Evolutionary conservation across 768 basidiomycete genomes (phyloP), one percentile per base, ranked within the genome.

Genomic region (Boletus tylopilopsis): DNA sequence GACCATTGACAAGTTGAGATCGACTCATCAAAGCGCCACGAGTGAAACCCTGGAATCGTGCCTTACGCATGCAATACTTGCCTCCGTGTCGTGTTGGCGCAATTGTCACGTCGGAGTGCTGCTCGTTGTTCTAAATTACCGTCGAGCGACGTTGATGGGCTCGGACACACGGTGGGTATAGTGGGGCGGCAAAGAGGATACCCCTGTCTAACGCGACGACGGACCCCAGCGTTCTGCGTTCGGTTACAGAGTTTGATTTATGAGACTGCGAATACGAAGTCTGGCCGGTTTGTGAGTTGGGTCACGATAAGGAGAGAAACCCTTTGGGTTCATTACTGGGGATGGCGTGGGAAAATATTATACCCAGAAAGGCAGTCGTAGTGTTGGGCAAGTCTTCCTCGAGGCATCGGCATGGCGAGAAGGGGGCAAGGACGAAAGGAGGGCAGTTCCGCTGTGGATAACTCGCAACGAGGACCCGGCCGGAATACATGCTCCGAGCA

Each of bases 401-500:
- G 57, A 64, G 64, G 64, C 64, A 51, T 51, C 57, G 50, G 64
- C 64, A 51, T 65, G 64, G 51, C 42, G 21, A 44, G 43, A 50
- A 42, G 50, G n/a, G 16, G 33, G n/a, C 15, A 12, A 15, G 32
- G 42, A 51, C 49, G 42, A 60, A 56, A 57, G 43, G 53, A 46
- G 56, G 45, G 12, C 38, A 43, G 25, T 57, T 62, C 61, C 51
- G 50, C 19, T 53, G 53, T 35, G 55, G 62, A 64, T 55, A 24
- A n/a, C 52, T 37, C 53, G 51, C 50, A 61, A 65, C 53, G 63
- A 64, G 59, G 60, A 51, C 58, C 48, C 46, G 56, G 58, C 38
- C 63, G 43, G 42, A 49, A 18, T 41, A 24, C 49, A 56, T 39
- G 55, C 41, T 45, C 53, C 62, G 44, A 27, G 34, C 16, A 40